Conservation (phyloP, 345 rosid genomes). For the Linum lewisii region DNA sequence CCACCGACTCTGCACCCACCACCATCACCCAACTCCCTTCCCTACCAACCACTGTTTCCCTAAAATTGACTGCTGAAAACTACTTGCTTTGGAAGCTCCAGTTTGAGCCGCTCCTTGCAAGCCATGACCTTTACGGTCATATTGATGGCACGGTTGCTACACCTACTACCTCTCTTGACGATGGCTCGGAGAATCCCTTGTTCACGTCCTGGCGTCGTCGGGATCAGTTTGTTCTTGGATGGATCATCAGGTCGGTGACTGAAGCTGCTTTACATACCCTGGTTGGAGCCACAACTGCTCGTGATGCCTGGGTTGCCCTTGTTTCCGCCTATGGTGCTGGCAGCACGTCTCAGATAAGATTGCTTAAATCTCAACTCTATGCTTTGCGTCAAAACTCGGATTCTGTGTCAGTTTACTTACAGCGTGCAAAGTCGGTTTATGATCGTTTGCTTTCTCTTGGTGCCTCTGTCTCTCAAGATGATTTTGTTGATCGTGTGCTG, state of each 20-base stretch:
- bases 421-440: too few species aligned
- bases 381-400: too few species aligned
- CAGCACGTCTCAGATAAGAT: too few species aligned
- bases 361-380: too few species aligned
- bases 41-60: background rate
- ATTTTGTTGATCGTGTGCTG: too few species aligned
- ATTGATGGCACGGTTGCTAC: background rate
- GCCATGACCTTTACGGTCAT: background rate
- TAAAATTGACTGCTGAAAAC: background rate
- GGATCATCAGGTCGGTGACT: background rate
- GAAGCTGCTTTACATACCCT: background rate
- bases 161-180: too few species aligned
- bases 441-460: too few species aligned
- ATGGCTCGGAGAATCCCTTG: background rate
- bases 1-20: too few species aligned
- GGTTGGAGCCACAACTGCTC: background rate
- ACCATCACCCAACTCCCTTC: too few species aligned
- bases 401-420: too few species aligned
- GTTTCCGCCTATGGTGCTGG: background rate
- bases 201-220: background rate
- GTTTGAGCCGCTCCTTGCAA: background rate
- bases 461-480: too few species aligned
- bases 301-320: constrained; percentile 2
- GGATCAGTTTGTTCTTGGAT: background rate
- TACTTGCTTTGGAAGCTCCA: background rate